Conservation (phyloP, 306 rosid genomes). For the Echinosophora koreensis region DNA sequence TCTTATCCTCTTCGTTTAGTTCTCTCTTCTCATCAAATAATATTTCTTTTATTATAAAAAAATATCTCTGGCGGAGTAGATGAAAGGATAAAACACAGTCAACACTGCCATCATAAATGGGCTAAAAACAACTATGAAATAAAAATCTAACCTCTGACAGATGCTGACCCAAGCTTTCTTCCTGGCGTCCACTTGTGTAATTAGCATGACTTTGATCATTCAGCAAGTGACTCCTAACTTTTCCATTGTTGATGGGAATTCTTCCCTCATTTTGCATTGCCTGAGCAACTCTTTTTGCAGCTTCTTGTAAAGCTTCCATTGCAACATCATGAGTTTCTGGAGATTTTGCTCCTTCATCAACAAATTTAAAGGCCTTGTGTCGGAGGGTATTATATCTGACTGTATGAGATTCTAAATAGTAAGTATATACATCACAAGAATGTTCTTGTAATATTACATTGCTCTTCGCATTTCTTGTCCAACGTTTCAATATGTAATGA, state of each 20-base stretch:
- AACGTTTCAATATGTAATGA: slow-evolving; percentile 92
- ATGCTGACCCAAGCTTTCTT: slow-evolving; percentile 64
- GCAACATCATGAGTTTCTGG: slow-evolving; percentile 76
- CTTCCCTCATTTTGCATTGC: slow-evolving; percentile 66
- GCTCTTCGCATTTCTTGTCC: slow-evolving; percentile 99
- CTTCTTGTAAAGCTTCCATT: slow-evolving; percentile 74
- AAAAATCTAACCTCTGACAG: slow-evolving; percentile 77
- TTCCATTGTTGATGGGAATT: slow-evolving; percentile 67
- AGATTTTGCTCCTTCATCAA: slow-evolving; percentile 84
- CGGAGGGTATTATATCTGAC: slow-evolving; percentile 93
- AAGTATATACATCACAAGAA: slow-evolving; percentile 71
- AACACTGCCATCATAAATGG: slow-evolving; percentile 20
- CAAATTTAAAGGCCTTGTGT: slow-evolving; percentile 83
- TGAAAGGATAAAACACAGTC: slow-evolving; percentile 37
- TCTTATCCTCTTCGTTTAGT: too few species aligned
- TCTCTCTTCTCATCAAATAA: too few species aligned
- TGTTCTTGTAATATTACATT: slow-evolving; percentile 87
- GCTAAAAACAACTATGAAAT: slow-evolving; percentile 34
- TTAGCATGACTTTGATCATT: slow-evolving; percentile 56
- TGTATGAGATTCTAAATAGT: slow-evolving; percentile 96
- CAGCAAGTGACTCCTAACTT: slow-evolving; percentile 56
- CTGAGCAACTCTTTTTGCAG: slow-evolving; percentile 72
- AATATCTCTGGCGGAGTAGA: slow-evolving; percentile 37
- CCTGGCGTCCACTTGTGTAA: slow-evolving; percentile 54
- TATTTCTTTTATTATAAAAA: too few species aligned